Percentiles rank a stretch among this genome's conserved stretches.
Conservation (phyloP, 371 early-diverging fungal species). For the Mucor mucedo region DNA sequence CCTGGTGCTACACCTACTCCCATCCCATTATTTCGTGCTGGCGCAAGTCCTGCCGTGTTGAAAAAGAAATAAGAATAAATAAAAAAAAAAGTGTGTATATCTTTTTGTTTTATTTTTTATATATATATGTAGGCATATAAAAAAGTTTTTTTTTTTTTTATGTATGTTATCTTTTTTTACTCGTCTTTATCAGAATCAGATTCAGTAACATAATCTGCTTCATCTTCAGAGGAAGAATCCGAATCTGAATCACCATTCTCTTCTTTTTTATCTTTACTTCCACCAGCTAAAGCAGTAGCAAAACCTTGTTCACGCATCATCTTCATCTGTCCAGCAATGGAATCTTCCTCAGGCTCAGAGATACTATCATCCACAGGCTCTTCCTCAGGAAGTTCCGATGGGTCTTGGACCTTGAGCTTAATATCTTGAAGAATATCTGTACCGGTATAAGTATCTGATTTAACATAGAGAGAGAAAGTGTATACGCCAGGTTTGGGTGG, state of each 20-base stretch:
- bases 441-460: slow-evolving; percentile 89
- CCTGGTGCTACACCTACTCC: slow-evolving; percentile 42
- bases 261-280: slow-evolving; percentile 40
- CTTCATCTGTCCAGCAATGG: slow-evolving; percentile 93
- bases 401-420: slow-evolving; percentile 74
- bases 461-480: slow-evolving; percentile 83
- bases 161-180: neutral
- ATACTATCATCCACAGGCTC: slow-evolving; percentile 89
- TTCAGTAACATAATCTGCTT: slow-evolving; percentile 36
- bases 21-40: slow-evolving; percentile 48
- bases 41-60: slow-evolving; percentile 32
- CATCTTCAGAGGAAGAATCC: slow-evolving; percentile 33
- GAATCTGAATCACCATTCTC: slow-evolving; percentile 39
- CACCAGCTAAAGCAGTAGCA: slow-evolving; percentile 65
- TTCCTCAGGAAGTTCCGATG: slow-evolving; percentile 70
- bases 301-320: slow-evolving; percentile 79
- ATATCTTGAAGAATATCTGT: slow-evolving; percentile 79
- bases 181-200: slow-evolving; percentile 28
- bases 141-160: slow-evolving; percentile 11
- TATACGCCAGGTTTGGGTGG: slow-evolving; percentile 87
- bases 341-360: slow-evolving; percentile 95
- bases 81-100: neutral
- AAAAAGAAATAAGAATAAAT: slow-evolving; percentile 9
- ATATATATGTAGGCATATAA: neutral
- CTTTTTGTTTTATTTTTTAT: too few species aligned